phyloP scores from a whole-genome alignment of 345 rosid genomes.

The Gossypium turneri region DNA sequence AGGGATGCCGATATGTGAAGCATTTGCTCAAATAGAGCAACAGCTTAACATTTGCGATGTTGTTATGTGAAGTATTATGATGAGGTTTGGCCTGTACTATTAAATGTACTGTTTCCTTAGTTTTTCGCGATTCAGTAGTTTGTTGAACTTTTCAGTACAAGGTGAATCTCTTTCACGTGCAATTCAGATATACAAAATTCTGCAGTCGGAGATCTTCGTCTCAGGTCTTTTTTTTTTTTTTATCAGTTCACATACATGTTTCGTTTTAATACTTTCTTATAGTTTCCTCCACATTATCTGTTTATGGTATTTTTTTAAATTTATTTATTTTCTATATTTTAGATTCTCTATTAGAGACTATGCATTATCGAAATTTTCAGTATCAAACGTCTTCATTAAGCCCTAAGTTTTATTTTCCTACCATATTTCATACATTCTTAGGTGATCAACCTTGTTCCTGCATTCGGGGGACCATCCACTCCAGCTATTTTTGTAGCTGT shows the following conservation, averaged over 20 bases:
- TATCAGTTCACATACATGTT: not conserved
- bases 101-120: not conserved
- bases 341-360: conserved; percentile 52
- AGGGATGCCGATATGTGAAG: conserved; percentile 96
- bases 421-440: not conserved
- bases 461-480: conserved; percentile 70
- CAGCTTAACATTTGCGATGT: conserved; percentile 92
- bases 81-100: conserved; percentile 50
- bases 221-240: no score
- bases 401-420: not conserved
- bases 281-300: not conserved
- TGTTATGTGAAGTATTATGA: conserved; percentile 82
- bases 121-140: not conserved
- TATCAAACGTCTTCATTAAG: conserved; percentile 70
- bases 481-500: conserved; percentile 93
- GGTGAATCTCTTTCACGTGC: not conserved
- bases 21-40: conserved; percentile 85
- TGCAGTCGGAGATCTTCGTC: not conserved
- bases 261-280: not conserved
- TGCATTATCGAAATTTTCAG: conserved; percentile 79
- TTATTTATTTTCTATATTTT: conserved; percentile 17
- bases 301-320: not conserved
- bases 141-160: not conserved
- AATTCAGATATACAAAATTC: not conserved
- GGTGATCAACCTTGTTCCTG: conserved; percentile 3